Evolutionary conservation across 352 stramenopile species (phyloP).

Genomic region (Phytophthora kernoviae): DNA sequence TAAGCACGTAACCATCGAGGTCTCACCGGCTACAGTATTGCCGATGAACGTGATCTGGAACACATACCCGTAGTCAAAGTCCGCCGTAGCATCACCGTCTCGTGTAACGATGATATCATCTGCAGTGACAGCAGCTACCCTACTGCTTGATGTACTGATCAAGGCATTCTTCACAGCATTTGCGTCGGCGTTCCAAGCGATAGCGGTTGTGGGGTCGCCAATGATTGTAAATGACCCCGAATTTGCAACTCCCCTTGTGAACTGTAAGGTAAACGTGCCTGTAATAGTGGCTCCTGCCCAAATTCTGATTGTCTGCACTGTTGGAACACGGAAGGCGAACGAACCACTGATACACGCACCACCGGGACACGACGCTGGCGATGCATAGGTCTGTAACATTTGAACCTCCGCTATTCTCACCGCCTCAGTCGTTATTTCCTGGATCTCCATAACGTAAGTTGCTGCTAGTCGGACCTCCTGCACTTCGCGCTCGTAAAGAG

Average conservation of each 20-base stretch:
- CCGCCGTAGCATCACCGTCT: slow-evolving; percentile 60
- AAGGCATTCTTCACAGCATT: slow-evolving; percentile 37
- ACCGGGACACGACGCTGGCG: slow-evolving; percentile 46
- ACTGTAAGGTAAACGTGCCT: slow-evolving; percentile 57
- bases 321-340: slow-evolving; percentile 75
- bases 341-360: slow-evolving; percentile 52
- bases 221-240: slow-evolving; percentile 33
- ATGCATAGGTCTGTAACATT: slow-evolving; percentile 59
- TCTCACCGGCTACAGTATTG: slow-evolving; percentile 71
- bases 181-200: slow-evolving; percentile 52
- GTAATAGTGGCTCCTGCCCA: slow-evolving; percentile 52
- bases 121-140: slow-evolving; percentile 26
- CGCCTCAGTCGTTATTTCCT: slow-evolving; percentile 65
- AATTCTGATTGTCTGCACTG: slow-evolving; percentile 75
- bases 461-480: slow-evolving; percentile 74
- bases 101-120: slow-evolving; percentile 76
- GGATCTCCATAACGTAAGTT: slow-evolving; percentile 70
- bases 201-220: slow-evolving; percentile 30
- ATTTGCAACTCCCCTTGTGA: slow-evolving; percentile 34
- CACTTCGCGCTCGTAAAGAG: slow-evolving; percentile 61
- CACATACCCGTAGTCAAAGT: slow-evolving; percentile 68
- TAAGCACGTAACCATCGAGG: slow-evolving; percentile 32
- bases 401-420: slow-evolving; percentile 76
- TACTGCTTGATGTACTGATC: slow-evolving; percentile 20
- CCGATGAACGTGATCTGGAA: slow-evolving; percentile 83